Base-by-base conservation (phyloP, 1,284 basidiomycete genomes). In the Boletus holoroseus region DNA sequence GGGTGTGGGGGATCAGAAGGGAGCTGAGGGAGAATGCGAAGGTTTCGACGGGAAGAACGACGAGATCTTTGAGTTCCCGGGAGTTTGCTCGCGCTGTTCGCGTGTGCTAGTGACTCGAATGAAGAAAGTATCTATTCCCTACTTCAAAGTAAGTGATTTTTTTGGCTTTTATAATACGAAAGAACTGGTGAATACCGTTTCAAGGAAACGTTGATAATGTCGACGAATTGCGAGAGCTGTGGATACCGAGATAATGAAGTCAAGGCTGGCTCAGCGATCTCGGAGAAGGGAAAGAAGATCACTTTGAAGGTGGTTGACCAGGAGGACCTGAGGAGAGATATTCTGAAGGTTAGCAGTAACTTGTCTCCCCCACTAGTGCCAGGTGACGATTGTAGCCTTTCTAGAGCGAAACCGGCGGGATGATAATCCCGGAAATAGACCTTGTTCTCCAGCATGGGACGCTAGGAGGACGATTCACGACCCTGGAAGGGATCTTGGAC, bases 171-270 rank as follows among this genome's bases (percentile, higher is more conserved):
- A 13, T 26, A 24, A 16, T 42, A 8, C 8, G 18, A 40, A n/a
- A 36, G 24, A 18, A 35, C 3, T 7, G 7, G 54, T 15, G 31
- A 47, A 41, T 31, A 50, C 34, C 13, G 26, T 45, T n/a, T 28
- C 2, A 55, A 94, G 89, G 94, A 99, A 64, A 88, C 95, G 54
- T 75, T 99, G 56, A 94, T 99, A 72, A 99, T 99, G 95, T 96
- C 94, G 24, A 95, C 94, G 24, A 96, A 97, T 67, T 99, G 96
- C 70, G 91, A 92, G 49, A 71, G 75, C 49, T 99, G 95, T 69
- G 95, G 95, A 1, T 99, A 98, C 72, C 79, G 92, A 58, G 95
- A 99, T 72, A 98, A 96, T 67, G 95, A 99, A 73, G 89, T 99
- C 64, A 99, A 99, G 70, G 91, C 91, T 7, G 93, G 95, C 22